phyloP scores from a whole-genome alignment of 441 rosid species.

The Sinapis alba region DNA sequence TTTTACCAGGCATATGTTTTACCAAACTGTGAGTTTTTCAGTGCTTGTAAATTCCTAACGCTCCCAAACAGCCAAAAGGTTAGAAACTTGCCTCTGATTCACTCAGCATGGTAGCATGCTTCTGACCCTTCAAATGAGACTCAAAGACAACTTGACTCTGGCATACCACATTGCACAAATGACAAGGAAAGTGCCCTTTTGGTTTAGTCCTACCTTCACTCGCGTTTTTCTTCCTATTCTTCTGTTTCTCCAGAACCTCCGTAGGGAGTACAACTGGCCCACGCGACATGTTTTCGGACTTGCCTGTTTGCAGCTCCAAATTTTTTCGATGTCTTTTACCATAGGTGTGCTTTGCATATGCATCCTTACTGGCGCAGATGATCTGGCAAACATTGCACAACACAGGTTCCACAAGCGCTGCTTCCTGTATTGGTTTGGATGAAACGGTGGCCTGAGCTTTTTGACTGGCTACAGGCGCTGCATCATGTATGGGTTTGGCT shows the following conservation, averaged over 20 bases:
- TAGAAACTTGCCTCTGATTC: conserved; percentile 9
- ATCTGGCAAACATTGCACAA: conserved; percentile 27
- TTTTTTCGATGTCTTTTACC: conserved; percentile 34
- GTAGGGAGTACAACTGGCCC: background rate
- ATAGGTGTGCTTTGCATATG: conserved; percentile 1
- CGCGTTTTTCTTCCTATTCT: background rate
- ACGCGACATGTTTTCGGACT: conserved; percentile 9
- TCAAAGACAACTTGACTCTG: conserved; percentile 6
- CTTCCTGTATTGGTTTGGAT: background rate
- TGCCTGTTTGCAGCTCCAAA: conserved; percentile 25
- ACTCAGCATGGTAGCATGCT: conserved; percentile 14
- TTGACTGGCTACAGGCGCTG: background rate
- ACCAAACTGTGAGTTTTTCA: background rate
- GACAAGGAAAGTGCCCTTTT: conserved; percentile 9
- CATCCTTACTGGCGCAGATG: conserved; percentile 3
- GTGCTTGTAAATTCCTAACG: background rate
- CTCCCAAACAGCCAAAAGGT: background rate
- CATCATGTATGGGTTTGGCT: background rate
- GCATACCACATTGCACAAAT: conserved; percentile 17
- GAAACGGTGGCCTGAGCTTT: background rate
- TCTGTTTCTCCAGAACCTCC: conserved; percentile 11
- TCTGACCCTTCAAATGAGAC: conserved; percentile 21
- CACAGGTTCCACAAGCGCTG: conserved; percentile 6
- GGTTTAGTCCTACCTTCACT: conserved; percentile 8
- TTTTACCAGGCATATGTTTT: conserved; percentile 13